These are phyloP conservation scores for Cyberlindnera lachancei DNA, from an alignment of 805 yeast species.

Conservation along the genomic window DNA sequence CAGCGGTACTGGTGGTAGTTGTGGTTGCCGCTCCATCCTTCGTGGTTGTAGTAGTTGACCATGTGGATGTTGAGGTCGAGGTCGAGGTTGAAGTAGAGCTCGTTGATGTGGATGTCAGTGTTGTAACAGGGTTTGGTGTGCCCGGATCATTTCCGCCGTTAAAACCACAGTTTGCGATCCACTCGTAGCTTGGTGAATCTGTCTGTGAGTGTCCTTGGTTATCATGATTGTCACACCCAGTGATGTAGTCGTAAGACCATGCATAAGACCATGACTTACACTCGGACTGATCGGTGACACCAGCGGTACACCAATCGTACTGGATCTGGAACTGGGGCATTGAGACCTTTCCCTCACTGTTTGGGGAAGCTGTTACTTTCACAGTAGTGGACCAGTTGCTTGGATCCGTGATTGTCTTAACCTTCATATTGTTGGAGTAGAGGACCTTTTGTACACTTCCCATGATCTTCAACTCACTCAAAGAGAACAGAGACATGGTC, in stretches of 20 bases:
- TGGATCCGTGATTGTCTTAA: conserved; percentile 6
- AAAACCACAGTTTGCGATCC: conserved; percentile 21
- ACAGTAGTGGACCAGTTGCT: conserved; percentile 8
- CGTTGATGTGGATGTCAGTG: conserved; percentile 1
- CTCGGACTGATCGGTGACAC: conserved; percentile 13
- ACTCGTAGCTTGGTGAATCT: conserved; percentile 15
- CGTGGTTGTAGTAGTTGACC: neutral
- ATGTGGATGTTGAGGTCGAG: neutral
- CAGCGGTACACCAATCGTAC: conserved; percentile 22
- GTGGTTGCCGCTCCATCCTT: too few species aligned
- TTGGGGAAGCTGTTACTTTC: conserved; percentile 1
- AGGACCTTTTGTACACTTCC: conserved; percentile 9
- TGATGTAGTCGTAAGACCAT: conserved; percentile 17
- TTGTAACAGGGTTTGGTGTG: neutral
- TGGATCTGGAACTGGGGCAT: conserved; percentile 16
- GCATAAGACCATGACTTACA: conserved; percentile 16
- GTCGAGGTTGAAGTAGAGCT: too few species aligned
- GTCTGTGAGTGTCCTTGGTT: conserved; percentile 16
- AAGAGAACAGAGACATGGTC: conserved; percentile 8
- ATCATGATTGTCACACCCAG: conserved; percentile 17
- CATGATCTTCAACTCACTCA: conserved; percentile 15
- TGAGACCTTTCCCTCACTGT: conserved; percentile 3
- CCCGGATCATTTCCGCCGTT: too few species aligned
- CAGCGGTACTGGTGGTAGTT: neutral
- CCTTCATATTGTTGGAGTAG: conserved; percentile 8